Conservation (phyloP, 2,329 filamentous ascomycete genomes). For the Cladophialophora bantiana region DNA sequence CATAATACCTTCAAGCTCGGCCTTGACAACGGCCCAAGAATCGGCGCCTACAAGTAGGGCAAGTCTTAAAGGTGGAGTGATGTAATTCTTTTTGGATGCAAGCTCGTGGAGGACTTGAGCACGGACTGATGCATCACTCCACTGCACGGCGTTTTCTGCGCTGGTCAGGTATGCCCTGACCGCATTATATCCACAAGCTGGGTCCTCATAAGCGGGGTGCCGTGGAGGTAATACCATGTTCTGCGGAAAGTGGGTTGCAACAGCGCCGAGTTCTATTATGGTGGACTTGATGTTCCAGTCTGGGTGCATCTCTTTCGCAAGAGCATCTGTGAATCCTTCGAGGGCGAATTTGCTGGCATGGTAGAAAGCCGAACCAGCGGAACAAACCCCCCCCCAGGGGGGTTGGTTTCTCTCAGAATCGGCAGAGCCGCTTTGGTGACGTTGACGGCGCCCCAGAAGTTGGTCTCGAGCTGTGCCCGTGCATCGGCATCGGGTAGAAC, state of each 20-base stretch:
- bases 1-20: constrained; percentile 13
- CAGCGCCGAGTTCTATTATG: constrained; percentile 11
- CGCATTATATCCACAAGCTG: constrained; percentile 15
- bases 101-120: constrained; percentile 18
- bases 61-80: constrained; percentile 7
- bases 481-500: constrained; percentile 18
- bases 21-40: constrained; percentile 13
- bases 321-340: constrained; percentile 75
- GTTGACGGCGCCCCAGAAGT: constrained; percentile 64
- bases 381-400: constrained; percentile 28
- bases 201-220: constrained; percentile 18
- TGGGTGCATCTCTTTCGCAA: constrained; percentile 72
- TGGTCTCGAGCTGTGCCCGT: constrained; percentile 53
- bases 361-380: constrained; percentile 40
- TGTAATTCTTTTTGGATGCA: constrained; percentile 7
- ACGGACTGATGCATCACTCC: constrained; percentile 16
- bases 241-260: constrained; percentile 12
- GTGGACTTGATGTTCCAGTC: constrained; percentile 49
- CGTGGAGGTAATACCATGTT: constrained; percentile 14
- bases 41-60: constrained; percentile 20
- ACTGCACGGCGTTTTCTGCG: constrained; percentile 10
- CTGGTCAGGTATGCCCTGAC: constrained; percentile 14
- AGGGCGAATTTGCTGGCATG: constrained; percentile 70
- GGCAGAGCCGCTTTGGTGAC: constrained; percentile 50
- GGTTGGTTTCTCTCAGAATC: constrained; percentile 38